A percentile compares a stretch with the other conserved stretches of the same genome.
These are phyloP conservation scores for Cercospora sp. DNA, from an alignment of 2,329 filamentous ascomycete genomes.

Conservation along the genomic window DNA sequence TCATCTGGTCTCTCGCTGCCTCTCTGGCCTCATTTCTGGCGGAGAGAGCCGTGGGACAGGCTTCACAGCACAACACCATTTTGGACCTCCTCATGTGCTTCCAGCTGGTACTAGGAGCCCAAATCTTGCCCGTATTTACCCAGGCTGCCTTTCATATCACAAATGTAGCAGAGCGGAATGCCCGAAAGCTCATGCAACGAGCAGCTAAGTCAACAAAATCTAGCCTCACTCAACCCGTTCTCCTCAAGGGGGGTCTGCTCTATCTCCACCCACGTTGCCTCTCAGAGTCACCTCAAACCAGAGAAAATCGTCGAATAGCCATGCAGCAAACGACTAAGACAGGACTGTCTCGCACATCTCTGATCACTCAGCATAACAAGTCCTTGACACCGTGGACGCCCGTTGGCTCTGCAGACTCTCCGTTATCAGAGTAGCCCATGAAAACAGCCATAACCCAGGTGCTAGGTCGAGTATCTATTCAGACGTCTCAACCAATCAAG, in stretches of 20 bases:
- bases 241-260: neutral
- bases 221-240: neutral
- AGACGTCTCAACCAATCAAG: too few relatives aligned
- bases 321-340: neutral
- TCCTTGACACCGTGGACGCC: neutral
- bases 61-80: neutral
- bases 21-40: neutral
- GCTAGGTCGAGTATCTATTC: neutral
- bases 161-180: neutral
- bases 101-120: neutral
- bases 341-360: too few relatives aligned
- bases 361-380: neutral
- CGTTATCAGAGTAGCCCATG: neutral
- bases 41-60: neutral
- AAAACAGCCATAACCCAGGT: neutral
- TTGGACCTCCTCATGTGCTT: neutral
- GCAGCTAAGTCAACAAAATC: neutral
- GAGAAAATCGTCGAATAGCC: neutral
- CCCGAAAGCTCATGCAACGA: neutral
- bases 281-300: neutral
- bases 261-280: neutral
- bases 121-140: neutral
- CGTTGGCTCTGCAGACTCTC: neutral
- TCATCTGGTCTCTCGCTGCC: neutral
- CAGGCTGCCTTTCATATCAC: neutral